Percentiles rank a stretch among this genome's conserved stretches.
Evolutionary conservation across 495 filamentous ascomycete species (phyloP).

Genomic region (Hyphodiscus hymeniophilus): DNA sequence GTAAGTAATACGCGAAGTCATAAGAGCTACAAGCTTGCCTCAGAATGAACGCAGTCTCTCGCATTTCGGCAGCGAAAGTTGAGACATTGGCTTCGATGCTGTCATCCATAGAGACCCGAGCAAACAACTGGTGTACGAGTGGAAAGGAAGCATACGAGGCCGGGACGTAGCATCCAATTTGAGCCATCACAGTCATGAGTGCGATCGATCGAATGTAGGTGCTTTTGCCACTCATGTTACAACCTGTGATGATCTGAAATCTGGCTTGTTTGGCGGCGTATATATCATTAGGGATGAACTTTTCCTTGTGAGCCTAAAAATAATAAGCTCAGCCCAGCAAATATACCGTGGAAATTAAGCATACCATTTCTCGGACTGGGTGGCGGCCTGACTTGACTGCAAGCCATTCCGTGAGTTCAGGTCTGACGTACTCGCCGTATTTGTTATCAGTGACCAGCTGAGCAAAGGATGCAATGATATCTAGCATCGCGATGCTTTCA

Average conservation of each 20-base stretch:
- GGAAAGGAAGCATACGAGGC: conserved; percentile 77
- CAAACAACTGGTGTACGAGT: conserved; percentile 75
- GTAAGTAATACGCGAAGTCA: neutral
- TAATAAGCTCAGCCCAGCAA: conserved; percentile 5
- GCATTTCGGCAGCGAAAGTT: conserved; percentile 91
- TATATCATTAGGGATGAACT: conserved; percentile 82
- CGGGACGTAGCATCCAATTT: conserved; percentile 87
- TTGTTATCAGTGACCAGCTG: conserved; percentile 60
- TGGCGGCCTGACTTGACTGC: conserved; percentile 77
- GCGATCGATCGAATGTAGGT: conserved; percentile 88
- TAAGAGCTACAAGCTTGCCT: conserved; percentile 31
- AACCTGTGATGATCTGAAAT: conserved; percentile 91
- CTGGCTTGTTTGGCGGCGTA: conserved; percentile 69
- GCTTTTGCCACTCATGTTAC: conserved; percentile 98
- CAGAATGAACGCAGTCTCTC: conserved; percentile 88
- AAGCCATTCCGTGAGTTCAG: conserved; percentile 64
- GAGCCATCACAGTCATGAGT: conserved; percentile 82
- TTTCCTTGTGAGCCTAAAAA: conserved; percentile 31
- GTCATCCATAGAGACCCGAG: conserved; percentile 78
- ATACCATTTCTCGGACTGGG: conserved; percentile 73
- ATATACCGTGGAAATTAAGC: conserved; percentile 4
- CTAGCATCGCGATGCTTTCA: conserved; percentile 81
- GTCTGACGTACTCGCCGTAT: conserved; percentile 63
- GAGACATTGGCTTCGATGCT: conserved; percentile 86
- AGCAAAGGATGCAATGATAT: conserved; percentile 83